These are phyloP conservation scores for Monosporozyma servazzii DNA, from an alignment of 805 yeast species.

Conservation along the genomic window DNA sequence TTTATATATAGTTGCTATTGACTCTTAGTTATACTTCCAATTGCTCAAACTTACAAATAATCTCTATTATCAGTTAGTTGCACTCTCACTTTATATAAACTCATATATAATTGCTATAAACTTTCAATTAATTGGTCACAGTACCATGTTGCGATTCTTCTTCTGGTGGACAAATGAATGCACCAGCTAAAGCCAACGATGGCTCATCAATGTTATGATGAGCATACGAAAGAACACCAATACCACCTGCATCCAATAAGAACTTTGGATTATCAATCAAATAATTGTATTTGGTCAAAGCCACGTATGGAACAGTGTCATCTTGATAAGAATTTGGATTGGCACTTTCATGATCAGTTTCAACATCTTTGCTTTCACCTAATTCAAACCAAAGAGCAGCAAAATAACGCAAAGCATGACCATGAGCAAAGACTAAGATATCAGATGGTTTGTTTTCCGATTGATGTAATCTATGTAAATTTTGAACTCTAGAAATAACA, in stretches of 20 bases:
- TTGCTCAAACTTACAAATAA: no score
- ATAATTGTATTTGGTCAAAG: slow-evolving; percentile 28
- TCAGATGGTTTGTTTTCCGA: slow-evolving; percentile 51
- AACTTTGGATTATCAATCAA: slow-evolving; percentile 59
- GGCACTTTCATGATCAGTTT: slow-evolving; percentile 14
- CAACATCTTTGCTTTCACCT: slow-evolving; percentile 27
- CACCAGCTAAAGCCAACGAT: slow-evolving; percentile 76
- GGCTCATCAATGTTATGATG: slow-evolving; percentile 82
- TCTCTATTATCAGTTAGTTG: no score
- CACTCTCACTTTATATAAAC: no score
- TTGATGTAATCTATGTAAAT: slow-evolving; percentile 47
- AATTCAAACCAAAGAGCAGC: slow-evolving; percentile 74
- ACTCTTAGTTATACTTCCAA: no score
- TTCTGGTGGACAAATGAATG: slow-evolving; percentile 63
- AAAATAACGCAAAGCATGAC: slow-evolving; percentile 83
- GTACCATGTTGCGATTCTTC: slow-evolving; percentile 36
- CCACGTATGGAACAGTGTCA: slow-evolving; percentile 29
- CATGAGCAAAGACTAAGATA: slow-evolving; percentile 81
- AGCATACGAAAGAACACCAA: slow-evolving; percentile 84
- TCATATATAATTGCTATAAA: no score
- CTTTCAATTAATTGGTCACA: no score
- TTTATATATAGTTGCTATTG: no score
- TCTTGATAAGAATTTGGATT: slow-evolving; percentile 20
- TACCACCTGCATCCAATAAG: slow-evolving; percentile 89
- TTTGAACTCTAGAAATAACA: slow-evolving; percentile 55